Evolutionary conservation across 2,329 filamentous ascomycete species (phyloP), one percentile per base, ranked within the genome.

Genomic region (Calonectria pteridis): DNA sequence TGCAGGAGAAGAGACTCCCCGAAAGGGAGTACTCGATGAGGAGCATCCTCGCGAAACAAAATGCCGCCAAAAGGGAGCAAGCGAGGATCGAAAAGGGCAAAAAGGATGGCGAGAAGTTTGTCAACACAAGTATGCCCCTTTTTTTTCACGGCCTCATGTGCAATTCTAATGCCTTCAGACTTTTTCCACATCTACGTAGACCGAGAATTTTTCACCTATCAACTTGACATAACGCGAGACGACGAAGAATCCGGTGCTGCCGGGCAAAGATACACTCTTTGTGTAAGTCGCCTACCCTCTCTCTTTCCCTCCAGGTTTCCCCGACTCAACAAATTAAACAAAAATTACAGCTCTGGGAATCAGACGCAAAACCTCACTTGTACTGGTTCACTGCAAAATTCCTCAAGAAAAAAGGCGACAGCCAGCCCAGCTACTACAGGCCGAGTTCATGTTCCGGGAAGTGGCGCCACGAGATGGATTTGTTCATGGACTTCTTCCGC

Each of bases 171-270:
- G 2, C 16, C 37, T 11, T 28, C 71, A 93, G 92, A 87, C 40
- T 85, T 91, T n/a, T 91, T 92, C 79, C 91, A 91, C 73, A 83
- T 94, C 73, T 95, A 93, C 83, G 84, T 83, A 23, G 94, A 97
- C 81, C 69, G 79, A 4, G 89, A 88, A 0, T 89, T 88, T 62
- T 94, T 95, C 81, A 82, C 86, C 5, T 95, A 95, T 83, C 87
- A 92, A 68, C 84, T 94, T 71, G 87, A 87, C 0, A 84, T 97
- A 18, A 88, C 88, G 3, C 90, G 93, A 80, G 80, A 89, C 84
- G 82, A 87, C 80, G 49, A 82, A 74, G 81, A 82, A 18, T 77
- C 78, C 6, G 85, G 86, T 14, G 89, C 89, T 49, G 80, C 84
- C 0, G 89, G 90, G 53, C 90, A 95, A 79, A 90, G 89, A 46